phyloP scores from a whole-genome alignment of 1,284 basidiomycete species.

The Moesziomyces parantarcticus region DNA sequence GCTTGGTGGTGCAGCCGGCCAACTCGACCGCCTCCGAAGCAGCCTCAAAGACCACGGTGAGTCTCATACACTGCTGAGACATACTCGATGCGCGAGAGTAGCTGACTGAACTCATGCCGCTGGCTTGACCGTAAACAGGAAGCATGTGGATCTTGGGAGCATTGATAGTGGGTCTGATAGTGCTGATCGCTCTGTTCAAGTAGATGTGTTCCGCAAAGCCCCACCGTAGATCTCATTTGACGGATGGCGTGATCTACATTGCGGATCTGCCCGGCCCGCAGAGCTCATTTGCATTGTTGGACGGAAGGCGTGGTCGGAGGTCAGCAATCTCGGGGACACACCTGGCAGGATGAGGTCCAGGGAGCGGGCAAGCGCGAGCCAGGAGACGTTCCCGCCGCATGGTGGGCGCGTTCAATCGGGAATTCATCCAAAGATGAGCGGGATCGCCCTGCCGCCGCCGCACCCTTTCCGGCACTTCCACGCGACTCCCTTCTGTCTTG shows the following conservation, averaged over 20 bases:
- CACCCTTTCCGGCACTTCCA: too few species aligned
- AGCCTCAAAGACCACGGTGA: slow-evolving; percentile 62
- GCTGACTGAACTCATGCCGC: not conserved
- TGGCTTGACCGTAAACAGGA: slow-evolving; percentile 13
- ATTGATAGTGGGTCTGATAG: slow-evolving; percentile 56
- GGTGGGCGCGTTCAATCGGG: not conserved
- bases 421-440: not conserved
- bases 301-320: too few species aligned
- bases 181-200: slow-evolving; percentile 62
- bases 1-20: slow-evolving; percentile 53
- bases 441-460: too few species aligned
- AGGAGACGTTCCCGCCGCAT: not conserved
- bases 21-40: slow-evolving; percentile 52
- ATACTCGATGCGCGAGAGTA: not conserved
- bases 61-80: not conserved
- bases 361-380: too few species aligned
- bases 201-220: not conserved
- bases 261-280: not conserved
- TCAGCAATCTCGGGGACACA: too few species aligned
- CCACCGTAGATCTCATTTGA: not conserved
- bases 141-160: slow-evolving; percentile 53
- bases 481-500: too few species aligned
- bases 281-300: too few species aligned
- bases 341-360: not conserved
- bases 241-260: not conserved